phyloP scores from a whole-genome alignment of 2,329 filamentous ascomycete species.

The Periconia sp. region DNA sequence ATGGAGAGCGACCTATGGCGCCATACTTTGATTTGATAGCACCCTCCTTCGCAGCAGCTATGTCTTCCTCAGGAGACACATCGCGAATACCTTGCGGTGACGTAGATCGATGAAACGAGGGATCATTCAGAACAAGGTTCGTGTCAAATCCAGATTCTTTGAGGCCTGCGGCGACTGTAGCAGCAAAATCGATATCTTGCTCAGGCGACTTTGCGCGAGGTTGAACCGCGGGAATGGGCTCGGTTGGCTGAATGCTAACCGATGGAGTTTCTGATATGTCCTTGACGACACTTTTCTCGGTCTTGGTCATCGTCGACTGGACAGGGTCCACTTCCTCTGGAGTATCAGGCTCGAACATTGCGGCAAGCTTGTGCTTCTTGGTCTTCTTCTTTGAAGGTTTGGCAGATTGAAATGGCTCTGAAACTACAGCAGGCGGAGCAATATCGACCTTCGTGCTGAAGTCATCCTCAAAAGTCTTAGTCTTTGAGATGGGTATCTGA shows the following conservation, averaged over 20 bases:
- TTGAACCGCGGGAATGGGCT: conserved; percentile 3
- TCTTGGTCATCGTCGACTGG: conserved; percentile 10
- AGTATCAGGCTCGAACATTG: conserved; percentile 37
- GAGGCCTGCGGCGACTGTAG: conserved; percentile 54
- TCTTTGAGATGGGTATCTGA: background rate
- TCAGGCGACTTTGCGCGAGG: conserved; percentile 29
- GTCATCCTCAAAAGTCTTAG: background rate
- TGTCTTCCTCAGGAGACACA: conserved; percentile 39
- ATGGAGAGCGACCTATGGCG: conserved; percentile 36
- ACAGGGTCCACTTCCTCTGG: conserved; percentile 11
- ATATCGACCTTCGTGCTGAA: background rate
- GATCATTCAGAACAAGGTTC: conserved; percentile 52
- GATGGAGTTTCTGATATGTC: conserved; percentile 20
- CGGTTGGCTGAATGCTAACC: background rate
- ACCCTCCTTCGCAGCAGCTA: conserved; percentile 34
- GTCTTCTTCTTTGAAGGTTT: conserved; percentile 45
- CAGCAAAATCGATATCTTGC: conserved; percentile 55
- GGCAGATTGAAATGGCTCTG: conserved; percentile 15
- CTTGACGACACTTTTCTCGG: conserved; percentile 13
- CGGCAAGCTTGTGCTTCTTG: conserved; percentile 44
- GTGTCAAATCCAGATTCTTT: conserved; percentile 55
- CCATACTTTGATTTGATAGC: conserved; percentile 40
- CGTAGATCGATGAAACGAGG: conserved; percentile 38
- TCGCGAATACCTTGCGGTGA: conserved; percentile 34
- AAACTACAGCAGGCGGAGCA: background rate